Evolutionary conservation across 768 basidiomycete species (phyloP), one percentile per base, ranked within the genome.

Genomic region (Suillus variegatus): DNA sequence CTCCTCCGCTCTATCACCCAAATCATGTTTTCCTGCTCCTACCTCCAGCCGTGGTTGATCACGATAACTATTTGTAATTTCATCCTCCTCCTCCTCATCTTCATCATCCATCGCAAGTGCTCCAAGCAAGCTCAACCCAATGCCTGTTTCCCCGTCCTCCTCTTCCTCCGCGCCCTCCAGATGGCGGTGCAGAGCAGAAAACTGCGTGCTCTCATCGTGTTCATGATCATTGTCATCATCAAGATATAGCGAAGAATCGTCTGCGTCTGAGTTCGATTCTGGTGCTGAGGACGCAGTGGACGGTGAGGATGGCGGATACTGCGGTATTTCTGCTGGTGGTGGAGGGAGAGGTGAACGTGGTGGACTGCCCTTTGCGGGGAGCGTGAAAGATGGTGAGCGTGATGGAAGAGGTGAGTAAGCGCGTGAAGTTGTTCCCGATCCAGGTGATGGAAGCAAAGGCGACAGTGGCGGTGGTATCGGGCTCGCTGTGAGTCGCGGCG

Each of bases 81-180:
- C 64, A 20, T 28, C 72, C 1, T 71, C 75, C 2, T 73, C 72
- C 3, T 71, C 76, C 1, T 69, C 58, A 0, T 69, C 68, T 0
- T 74, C 77, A 16, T 73, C 75, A 2, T 74, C 81, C 14, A 67
- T 77, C 71, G 46, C 78, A 75, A 70, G 86, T 47, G 81, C 82
- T 68, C 86, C 85, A 61, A 93, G 76, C 62, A 92, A 75, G 2
- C 87, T 87, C 41, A 92, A 75, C 2, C 91, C 91, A 44, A 93
- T 92, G 0, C 88, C 91, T 1, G 84, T 79, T 60, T 86, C 85
- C 4, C 86, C 89, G 64, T 90, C 89, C 2, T 85, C 85, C 62
- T 80, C 67, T 7, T 74, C 80, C 4, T 78, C 73, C 20, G 69
- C 70, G 0, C 9, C 67, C 0, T 57, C 60, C 54, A 51, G 46